These are phyloP conservation scores for Talaromyces verruculosus DNA, from an alignment of 2,329 filamentous ascomycete species.

Conservation along the genomic window DNA sequence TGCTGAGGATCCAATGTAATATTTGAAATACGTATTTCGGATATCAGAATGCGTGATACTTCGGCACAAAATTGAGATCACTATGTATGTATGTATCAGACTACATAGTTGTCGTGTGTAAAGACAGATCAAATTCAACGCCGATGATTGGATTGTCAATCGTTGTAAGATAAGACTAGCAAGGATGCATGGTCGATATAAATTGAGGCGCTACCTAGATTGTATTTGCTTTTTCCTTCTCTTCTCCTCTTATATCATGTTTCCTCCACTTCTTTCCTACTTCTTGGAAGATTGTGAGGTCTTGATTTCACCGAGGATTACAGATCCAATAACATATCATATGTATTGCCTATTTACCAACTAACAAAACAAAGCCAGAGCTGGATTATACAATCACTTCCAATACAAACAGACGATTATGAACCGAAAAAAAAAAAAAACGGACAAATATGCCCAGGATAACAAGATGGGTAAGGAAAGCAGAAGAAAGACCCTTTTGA, in stretches of 20 bases:
- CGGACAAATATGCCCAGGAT: background rate
- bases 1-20: background rate
- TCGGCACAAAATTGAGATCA: no score
- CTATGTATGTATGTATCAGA: no score
- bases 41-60: no score
- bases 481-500: background rate
- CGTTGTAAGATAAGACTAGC: slow-evolving; percentile 9
- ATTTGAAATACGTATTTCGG: background rate
- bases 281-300: background rate
- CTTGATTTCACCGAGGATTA: background rate
- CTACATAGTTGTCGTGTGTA: no score
- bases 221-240: background rate
- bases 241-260: background rate
- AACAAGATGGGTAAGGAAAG: background rate
- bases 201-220: background rate
- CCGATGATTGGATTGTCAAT: background rate
- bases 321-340: background rate
- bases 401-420: background rate
- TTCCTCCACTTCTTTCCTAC: background rate
- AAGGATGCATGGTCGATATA: background rate
- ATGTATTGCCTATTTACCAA: background rate
- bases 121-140: background rate
- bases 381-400: background rate
- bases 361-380: background rate
- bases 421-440: background rate